Evolutionary conservation across 441 rosid genomes (phyloP), one percentile per base, ranked within the genome.

Genomic region (Populus tomentosa): DNA sequence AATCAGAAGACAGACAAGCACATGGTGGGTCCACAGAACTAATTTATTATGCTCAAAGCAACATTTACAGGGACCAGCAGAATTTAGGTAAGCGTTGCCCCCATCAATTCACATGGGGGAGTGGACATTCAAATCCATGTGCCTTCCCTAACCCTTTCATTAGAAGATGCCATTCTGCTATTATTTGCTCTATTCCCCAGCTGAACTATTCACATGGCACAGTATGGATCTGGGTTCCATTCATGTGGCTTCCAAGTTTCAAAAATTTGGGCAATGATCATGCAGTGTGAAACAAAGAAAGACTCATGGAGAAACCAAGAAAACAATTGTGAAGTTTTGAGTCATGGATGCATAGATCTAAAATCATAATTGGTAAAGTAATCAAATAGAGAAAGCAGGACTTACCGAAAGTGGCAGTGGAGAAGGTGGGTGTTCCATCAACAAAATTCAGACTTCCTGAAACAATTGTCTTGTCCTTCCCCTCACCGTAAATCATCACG

Each of bases 401-500:
- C 87, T 80, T 80, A 91, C 95, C 88, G 64, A 94, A 84, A 21
- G 94, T 91, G 0, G 98, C 93, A 2, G 98, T 93, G 10, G 78
- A 70, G 32, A 86, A 90, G 9, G 97, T 94, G 5, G 95, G 90
- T 13, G 88, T 90, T 4, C 94, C 90, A 16, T 91, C 93, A 11
- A 85, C 53, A 24, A 86, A 90, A 78, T 90, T 93, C 79, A 81
- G 75, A 40, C 83, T 38, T 1, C 89, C 91, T 72, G 91, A 79
- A 56, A 94, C 80, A 26, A 88, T 71, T 5, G 94, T 94, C 82
- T 79, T 76, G 0, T 26, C 79, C 11, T 72, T 87, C 0, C 93
- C 95, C 5, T 93, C 98, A 0, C 98, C 98, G 33, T 82, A 89
- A 11, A 91, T 88, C 93, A 91, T 87, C 71, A 93, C 93, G 73